Base-by-base conservation (phyloP, 2,329 filamentous ascomycete species). In the Fusarium metavorans region DNA sequence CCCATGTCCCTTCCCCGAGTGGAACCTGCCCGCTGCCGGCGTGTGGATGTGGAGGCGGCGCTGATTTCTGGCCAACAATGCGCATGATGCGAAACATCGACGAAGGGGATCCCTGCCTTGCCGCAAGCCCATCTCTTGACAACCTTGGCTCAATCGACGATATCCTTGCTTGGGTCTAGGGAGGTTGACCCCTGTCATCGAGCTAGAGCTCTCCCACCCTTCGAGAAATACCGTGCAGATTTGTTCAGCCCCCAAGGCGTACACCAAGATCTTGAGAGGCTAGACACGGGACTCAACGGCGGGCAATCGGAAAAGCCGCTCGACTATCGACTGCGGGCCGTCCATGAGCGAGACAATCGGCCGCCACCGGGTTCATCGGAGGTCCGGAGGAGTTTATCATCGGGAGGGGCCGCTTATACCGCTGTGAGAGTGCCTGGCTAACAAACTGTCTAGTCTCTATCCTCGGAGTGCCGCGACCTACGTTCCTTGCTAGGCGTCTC, bases 41-140 rank as follows among this genome's bases (percentile, higher is more conserved):
- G 37, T 60, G 57, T 43, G 57, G 41, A 37, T 60, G 57, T 43
- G 57, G 59, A 37, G 60, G 45, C 34, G 60, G 60, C 45, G 27
- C 56, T 54, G 43, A 50, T 67, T 60, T 69, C 63, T 67, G 48
- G 50, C 56, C 56, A 68, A 37, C 34, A 35, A 48, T 27, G 41
- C 32, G 30, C 70, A 71, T 68, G 50, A 74, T 75, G 65, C 56
- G 72, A 74, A 74, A 74, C 72, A 74, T 66, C 63, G 68, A 54
- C 68, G 50, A 63, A 23, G 72, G 68, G 72, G 43, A 72, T 61
- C 72, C 72, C 72, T 74, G 64, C 41, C 58, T 50, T 68, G 34
- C 60, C 56, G 56, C 39, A 64, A 69, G 60, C 60, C 48, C 56
- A 59, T 52, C 66, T 34, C 62, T 68, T 30, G 59, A 63, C 59